Conservation (phyloP, 768 basidiomycete species). For the Exidia glandulosa region DNA sequence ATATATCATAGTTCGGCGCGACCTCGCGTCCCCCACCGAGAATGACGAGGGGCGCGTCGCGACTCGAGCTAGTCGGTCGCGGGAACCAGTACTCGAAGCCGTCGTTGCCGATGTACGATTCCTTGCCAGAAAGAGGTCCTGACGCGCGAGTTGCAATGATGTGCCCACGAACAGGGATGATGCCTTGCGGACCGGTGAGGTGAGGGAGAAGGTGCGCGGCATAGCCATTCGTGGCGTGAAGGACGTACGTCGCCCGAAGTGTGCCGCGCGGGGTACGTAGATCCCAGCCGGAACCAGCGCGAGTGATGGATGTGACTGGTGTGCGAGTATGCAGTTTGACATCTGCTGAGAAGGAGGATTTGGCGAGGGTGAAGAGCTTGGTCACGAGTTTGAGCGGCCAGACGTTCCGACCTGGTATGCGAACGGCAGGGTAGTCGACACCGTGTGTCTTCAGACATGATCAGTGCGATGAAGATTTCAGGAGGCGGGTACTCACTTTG, state of each 20-base stretch:
- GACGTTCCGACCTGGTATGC: conserved; percentile 48
- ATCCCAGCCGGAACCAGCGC: conserved; percentile 33
- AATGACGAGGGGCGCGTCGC: conserved; percentile 46
- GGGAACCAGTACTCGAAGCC: conserved; percentile 77
- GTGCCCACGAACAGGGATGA: conserved; percentile 68
- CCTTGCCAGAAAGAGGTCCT: conserved; percentile 37
- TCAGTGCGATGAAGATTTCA: not conserved
- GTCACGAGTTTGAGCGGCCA: conserved; percentile 80
- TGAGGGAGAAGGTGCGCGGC: conserved; percentile 66
- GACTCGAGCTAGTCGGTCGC: conserved; percentile 31
- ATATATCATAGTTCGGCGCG: conserved; percentile 35
- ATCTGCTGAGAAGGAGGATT: conserved; percentile 8
- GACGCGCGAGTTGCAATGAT: conserved; percentile 39
- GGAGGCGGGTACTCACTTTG: conserved; percentile 25
- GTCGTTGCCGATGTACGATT: conserved; percentile 22
- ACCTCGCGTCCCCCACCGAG: conserved; percentile 57
- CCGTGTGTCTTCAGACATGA: conserved; percentile 25
- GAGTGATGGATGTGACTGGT: conserved; percentile 41
- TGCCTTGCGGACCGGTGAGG: conserved; percentile 39
- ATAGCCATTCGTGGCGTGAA: conserved; percentile 86
- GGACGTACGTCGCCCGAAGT: conserved; percentile 47
- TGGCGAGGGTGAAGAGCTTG: conserved; percentile 40
- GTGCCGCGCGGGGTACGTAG: conserved; percentile 57
- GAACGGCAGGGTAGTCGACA: conserved; percentile 40
- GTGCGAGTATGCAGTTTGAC: conserved; percentile 62